These are phyloP conservation scores for Haplosporangium sp. DNA, from an alignment of 371 early-diverging fungal genomes.

Conservation along the genomic window DNA sequence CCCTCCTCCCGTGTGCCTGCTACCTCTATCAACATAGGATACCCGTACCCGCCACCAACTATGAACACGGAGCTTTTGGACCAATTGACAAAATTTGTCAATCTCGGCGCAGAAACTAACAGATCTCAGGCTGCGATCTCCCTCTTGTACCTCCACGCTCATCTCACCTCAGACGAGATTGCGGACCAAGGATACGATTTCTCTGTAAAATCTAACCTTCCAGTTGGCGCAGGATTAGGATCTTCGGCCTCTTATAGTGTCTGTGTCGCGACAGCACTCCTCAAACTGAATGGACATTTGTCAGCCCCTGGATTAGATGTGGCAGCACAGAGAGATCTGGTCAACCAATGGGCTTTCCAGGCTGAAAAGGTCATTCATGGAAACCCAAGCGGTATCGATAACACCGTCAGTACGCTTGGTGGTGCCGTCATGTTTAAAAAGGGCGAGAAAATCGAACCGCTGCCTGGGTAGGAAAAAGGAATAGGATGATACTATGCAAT, in stretches of 20 bases:
- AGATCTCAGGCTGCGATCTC: slow-evolving; percentile 62
- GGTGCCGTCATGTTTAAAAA: slow-evolving; percentile 44
- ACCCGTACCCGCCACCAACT: slow-evolving; percentile 37
- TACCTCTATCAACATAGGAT: slow-evolving; percentile 14
- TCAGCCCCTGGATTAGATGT: slow-evolving; percentile 35
- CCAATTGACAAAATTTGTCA: slow-evolving; percentile 28
- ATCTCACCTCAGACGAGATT: slow-evolving; percentile 36
- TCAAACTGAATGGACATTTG: slow-evolving; percentile 60
- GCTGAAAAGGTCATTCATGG: slow-evolving; percentile 96
- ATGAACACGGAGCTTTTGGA: slow-evolving; percentile 34
- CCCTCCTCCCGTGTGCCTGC: background rate
- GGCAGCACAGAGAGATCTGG: slow-evolving; percentile 54
- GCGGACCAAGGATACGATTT: slow-evolving; percentile 64
- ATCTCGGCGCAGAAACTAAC: slow-evolving; percentile 42
- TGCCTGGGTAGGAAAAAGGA: slow-evolving; percentile 37
- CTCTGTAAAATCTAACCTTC: slow-evolving; percentile 79
- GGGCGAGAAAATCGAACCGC: slow-evolving; percentile 43
- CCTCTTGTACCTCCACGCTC: slow-evolving; percentile 60
- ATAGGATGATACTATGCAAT: background rate
- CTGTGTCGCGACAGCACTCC: slow-evolving; percentile 79
- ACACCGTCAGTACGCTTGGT: slow-evolving; percentile 89
- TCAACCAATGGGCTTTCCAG: slow-evolving; percentile 90
- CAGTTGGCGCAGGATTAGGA: slow-evolving; percentile 97
- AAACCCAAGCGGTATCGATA: slow-evolving; percentile 96
- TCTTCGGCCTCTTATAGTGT: slow-evolving; percentile 95